Base-by-base conservation (phyloP, 768 basidiomycete genomes). In the Termitomyces sp. region DNA sequence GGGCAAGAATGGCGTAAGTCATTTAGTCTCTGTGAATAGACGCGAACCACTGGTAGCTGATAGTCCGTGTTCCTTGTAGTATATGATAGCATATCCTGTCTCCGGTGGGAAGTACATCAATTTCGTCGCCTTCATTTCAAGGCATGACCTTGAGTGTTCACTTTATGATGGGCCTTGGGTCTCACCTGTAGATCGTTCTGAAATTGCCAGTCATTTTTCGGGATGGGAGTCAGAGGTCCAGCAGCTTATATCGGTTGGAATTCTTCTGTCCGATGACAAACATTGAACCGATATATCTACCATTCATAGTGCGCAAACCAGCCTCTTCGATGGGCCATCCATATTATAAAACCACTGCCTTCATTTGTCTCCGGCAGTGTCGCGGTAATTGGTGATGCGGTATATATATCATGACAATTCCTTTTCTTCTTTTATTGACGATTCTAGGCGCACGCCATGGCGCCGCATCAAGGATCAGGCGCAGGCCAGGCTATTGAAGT, bases 221-320 rank as follows among this genome's bases (percentile, higher is more conserved):
- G 64, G 71, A 33, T 85, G 87, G 77, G 86, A 88, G 67, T 74
- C 80, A 2, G 86, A 88, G 36, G 81, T 82, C 5, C 78, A 81
- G 61, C 74, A 75, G 1, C 65, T 90, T 0, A 63, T 89, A 18
- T 71, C 81, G 70, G 87, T 85, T 53, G 60, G 73, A 68, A 12
- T 42, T 48, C 37, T 16, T 4, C 20, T 44, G 28, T 45, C 46
- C 16, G 31, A 22, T 26, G 46, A 5, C 44, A 1, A 29, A 10
- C 6, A 18, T 51, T 62, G 24, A n/a, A 39, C 60, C 18, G 18
- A 12, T 15, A 54, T 22, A 31, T 31, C 22, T 6, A 9, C 12
- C 20, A 3, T 20, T 37, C 48, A 26, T 51, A 87, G 86, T 82
- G 82, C 60, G 73, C 81, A 22, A 78, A 81, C 4, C 75, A 71